A percentile compares a stretch with the other conserved stretches of the same genome.
These are phyloP conservation scores for Aureobasidium sp. DNA, from an alignment of 2,329 filamentous ascomycete species.

Conservation along the genomic window DNA sequence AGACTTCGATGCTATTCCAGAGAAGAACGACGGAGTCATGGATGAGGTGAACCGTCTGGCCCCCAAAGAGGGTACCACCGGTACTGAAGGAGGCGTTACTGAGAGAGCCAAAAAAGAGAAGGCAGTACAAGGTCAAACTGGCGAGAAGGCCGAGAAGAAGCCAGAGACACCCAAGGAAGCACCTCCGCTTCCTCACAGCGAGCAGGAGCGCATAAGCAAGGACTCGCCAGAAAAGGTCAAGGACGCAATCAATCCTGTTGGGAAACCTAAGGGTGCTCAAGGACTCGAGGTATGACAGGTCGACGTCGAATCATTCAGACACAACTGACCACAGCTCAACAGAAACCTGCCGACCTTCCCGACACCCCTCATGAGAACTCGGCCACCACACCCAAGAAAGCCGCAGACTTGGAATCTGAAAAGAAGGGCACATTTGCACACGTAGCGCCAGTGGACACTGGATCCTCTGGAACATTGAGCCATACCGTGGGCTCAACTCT, in stretches of 20 bases:
- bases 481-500: constrained; percentile 15
- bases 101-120: constrained; percentile 74
- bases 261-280: constrained; percentile 27
- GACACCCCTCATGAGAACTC: constrained; percentile 67
- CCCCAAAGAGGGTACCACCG: constrained; percentile 78
- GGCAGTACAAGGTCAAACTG: constrained; percentile 52
- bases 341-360: constrained; percentile 79
- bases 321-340: constrained; percentile 15
- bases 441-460: not conserved
- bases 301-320: no score
- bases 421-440: constrained; percentile 9
- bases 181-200: constrained; percentile 71
- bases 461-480: not conserved
- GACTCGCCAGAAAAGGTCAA: constrained; percentile 17
- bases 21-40: constrained; percentile 74
- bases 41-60: constrained; percentile 69
- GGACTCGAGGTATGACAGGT: constrained; percentile 46
- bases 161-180: constrained; percentile 80
- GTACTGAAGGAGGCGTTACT: constrained; percentile 81
- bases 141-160: constrained; percentile 65
- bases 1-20: constrained; percentile 34
- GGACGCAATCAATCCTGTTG: constrained; percentile 24
- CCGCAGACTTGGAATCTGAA: constrained; percentile 20
- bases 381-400: constrained; percentile 51
- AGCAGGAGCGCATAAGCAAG: constrained; percentile 56